phyloP scores from a whole-genome alignment of 192 early-diverging fungal genomes.

The Mortierella antarctica region DNA sequence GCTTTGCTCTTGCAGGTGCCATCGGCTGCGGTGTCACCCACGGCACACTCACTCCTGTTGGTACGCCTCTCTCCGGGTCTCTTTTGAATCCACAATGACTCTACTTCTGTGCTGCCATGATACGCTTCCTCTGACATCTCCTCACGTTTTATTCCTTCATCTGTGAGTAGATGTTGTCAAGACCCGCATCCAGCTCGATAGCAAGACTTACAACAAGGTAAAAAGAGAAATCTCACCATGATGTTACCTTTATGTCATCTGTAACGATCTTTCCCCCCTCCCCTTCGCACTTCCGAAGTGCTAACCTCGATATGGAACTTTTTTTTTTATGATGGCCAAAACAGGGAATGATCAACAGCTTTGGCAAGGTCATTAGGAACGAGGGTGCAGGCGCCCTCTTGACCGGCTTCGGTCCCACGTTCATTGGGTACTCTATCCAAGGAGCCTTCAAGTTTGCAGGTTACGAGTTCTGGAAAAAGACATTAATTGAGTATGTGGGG shows the following conservation, averaged over 20 bases:
- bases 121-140: too few relatives aligned
- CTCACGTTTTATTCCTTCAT: too few relatives aligned
- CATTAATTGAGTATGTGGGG: constrained; percentile 62
- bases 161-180: constrained; percentile 73
- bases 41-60: constrained; percentile 53
- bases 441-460: constrained; percentile 76
- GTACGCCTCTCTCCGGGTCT: neutral
- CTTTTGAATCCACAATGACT: too few relatives aligned
- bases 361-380: constrained; percentile 56
- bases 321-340: neutral
- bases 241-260: too few relatives aligned
- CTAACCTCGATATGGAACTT: too few relatives aligned
- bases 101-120: too few relatives aligned
- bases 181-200: constrained; percentile 76
- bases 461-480: constrained; percentile 75
- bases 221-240: neutral
- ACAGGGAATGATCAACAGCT: constrained; percentile 61
- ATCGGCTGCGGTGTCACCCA: constrained; percentile 63
- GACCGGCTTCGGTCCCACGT: constrained; percentile 73
- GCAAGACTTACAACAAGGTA: constrained; percentile 68
- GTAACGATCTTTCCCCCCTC: too few relatives aligned
- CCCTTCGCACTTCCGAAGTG: too few relatives aligned
- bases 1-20: constrained; percentile 65
- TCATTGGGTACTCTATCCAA: constrained; percentile 71
- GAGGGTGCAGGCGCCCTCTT: constrained; percentile 69